Evolutionary conservation across 2,329 filamentous ascomycete genomes (phyloP), one percentile per base, ranked within the genome.

Genomic region (Apiospora rasikravindrae): DNA sequence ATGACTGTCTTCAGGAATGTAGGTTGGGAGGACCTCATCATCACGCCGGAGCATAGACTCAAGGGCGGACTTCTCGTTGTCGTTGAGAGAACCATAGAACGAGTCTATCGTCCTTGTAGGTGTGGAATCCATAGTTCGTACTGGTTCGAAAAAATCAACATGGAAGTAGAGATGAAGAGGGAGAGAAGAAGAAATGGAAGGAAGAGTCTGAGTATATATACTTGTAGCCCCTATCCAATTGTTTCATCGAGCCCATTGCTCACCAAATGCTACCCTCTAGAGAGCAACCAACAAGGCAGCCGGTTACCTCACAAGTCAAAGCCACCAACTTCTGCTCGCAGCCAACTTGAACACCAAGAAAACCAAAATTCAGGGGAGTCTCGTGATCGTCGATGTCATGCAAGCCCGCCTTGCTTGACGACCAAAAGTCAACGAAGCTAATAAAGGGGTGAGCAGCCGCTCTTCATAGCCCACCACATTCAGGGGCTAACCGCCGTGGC

Each of bases 341-440:
- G 51, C 51, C 13, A 53, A 53, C 24, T 53, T 53, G 2, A 53
- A 53, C 24, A 53, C 49, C 24, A 53, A 29, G 24, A 29, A 14
- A 53, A 53, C 49, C 24, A 29, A 53, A 14, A 14, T 53, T 73
- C 72, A 16, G 73, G 72, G 69, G 78, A 81, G 22, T 77, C 73
- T 67, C 76, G 77, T 42, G 61, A 53, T 53, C 49, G 49, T 53
- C 13, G 11, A 53, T 53, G 49, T 53, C 24, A 29, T 53, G 11
- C 24, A 53, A 53, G 49, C 11, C 24, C 45, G 45, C 45, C 45
- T 49, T 49, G 19, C 19, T n/a, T n/a, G 7, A 49, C 16, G 45
- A 22, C 19, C 19, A 49, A 49, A 49, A n/a, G 45, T 19, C 7
- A 53, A 53, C 49, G 24, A 53, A 26, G 49, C 49, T 53, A 24